A percentile compares a stretch with the other conserved stretches of the same genome.
phyloP scores from a whole-genome alignment of 192 early-diverging fungal species.

The Backusella parvicylindrica region DNA sequence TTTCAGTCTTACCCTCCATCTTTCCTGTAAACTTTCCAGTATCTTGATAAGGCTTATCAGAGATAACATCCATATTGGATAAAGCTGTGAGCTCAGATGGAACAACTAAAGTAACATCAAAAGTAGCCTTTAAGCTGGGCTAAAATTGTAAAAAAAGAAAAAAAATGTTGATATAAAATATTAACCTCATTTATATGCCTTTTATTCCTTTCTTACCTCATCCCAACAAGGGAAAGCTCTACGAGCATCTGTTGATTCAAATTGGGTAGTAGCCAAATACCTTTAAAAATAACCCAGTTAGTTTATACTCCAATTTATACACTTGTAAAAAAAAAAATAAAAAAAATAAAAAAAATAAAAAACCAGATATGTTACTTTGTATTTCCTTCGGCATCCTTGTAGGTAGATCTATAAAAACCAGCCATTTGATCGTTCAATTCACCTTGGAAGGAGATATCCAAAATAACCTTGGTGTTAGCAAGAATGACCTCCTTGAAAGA shows the following conservation, averaged over 20 bases:
- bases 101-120: constrained; percentile 86
- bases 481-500: constrained; percentile 57
- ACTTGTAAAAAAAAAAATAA: not conserved
- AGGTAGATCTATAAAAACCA: constrained; percentile 91
- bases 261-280: constrained; percentile 86
- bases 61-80: constrained; percentile 88
- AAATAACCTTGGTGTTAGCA: constrained; percentile 51
- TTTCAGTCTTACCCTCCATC: constrained; percentile 30
- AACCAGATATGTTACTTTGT: constrained; percentile 12
- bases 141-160: constrained; percentile 4
- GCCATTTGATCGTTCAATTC: constrained; percentile 86
- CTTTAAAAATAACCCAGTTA: not conserved
- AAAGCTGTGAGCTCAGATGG: constrained; percentile 73
- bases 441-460: constrained; percentile 64
- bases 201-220: constrained; percentile 47
- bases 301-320: constrained; percentile 21
- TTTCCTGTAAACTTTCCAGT: constrained; percentile 34
- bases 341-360: too few relatives aligned
- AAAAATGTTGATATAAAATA: not conserved
- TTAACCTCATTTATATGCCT: not conserved
- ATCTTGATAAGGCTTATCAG: constrained; percentile 47
- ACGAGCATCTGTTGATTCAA: constrained; percentile 89
- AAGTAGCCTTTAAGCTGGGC: constrained; percentile 93
- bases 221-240: constrained; percentile 97
- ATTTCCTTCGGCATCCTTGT: constrained; percentile 60